phyloP scores from a whole-genome alignment of 1,139 yeast species.

The Debaryomyces sp. region DNA sequence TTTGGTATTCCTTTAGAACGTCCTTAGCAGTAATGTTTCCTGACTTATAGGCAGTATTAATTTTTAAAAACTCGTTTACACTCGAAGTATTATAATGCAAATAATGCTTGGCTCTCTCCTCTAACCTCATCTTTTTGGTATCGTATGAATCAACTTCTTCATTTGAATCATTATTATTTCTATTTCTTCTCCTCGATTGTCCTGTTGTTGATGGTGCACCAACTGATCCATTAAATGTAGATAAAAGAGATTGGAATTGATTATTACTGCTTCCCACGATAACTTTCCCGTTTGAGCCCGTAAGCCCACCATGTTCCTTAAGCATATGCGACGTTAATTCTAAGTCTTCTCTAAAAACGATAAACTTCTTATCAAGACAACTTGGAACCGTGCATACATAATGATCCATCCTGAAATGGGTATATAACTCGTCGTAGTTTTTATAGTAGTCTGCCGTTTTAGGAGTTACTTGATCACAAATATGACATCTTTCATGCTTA shows the following conservation, averaged over 20 bases:
- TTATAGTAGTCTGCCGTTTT: conserved; percentile 74
- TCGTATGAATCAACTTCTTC: conserved; percentile 50
- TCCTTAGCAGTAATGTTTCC: conserved; percentile 52
- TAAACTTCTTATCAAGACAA: conserved; percentile 90
- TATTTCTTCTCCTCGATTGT: conserved; percentile 9
- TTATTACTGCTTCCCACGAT: conserved; percentile 44
- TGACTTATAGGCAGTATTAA: conserved; percentile 53
- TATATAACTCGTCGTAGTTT: conserved; percentile 71
- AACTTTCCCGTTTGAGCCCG: conserved; percentile 47
- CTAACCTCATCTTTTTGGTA: conserved; percentile 64
- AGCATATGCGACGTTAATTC: conserved; percentile 90
- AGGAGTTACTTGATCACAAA: conserved; percentile 76
- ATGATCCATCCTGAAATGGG: conserved; percentile 75
- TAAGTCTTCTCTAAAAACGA: conserved; percentile 84
- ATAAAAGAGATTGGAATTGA: conserved; percentile 67
- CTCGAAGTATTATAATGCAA: conserved; percentile 54
- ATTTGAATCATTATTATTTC: conserved; percentile 11
- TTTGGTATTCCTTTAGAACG: conserved; percentile 51
- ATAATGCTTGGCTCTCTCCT: conserved; percentile 84
- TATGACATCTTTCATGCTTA: conserved; percentile 83
- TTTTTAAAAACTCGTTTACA: conserved; percentile 49
- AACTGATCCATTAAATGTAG: conserved; percentile 48
- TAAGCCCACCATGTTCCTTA: conserved; percentile 71
- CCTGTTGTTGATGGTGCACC: conserved; percentile 15
- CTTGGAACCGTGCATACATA: conserved; percentile 75